A percentile compares a stretch with the other conserved stretches of the same genome.
phyloP scores from a whole-genome alignment of 2,329 filamentous ascomycete species.

The Huntiella bhutanensis region DNA sequence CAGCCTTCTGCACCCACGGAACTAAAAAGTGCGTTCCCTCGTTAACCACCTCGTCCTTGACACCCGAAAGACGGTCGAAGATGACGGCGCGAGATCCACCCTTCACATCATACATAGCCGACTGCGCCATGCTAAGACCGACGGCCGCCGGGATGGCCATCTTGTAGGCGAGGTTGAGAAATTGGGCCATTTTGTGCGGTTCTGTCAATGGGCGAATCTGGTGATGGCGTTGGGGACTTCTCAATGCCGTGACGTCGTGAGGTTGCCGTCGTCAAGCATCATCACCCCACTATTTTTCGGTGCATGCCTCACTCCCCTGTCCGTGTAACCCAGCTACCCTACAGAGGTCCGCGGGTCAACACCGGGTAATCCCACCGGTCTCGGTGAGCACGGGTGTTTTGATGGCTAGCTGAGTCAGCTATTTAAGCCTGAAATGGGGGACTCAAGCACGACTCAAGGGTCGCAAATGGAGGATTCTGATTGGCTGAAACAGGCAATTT shows the following conservation, averaged over 20 bases:
- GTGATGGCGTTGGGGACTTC: too few species aligned
- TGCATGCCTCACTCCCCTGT: too few species aligned
- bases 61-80: conserved; percentile 83
- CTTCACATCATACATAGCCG: conserved; percentile 90
- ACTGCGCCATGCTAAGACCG: conserved; percentile 47
- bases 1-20: conserved; percentile 85
- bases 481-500: conserved; percentile 10
- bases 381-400: too few species aligned
- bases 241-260: too few species aligned
- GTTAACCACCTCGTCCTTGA: conserved; percentile 80
- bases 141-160: conserved; percentile 56
- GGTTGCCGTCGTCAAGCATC: too few species aligned
- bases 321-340: too few species aligned
- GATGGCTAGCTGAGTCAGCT: too few species aligned
- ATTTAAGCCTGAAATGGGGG: too few species aligned
- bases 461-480: conserved; percentile 6
- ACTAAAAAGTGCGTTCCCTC: conserved; percentile 95
- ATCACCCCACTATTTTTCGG: too few species aligned
- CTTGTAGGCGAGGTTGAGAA: conserved; percentile 42
- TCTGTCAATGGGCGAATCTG: neutral
- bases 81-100: conserved; percentile 91
- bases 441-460: neutral
- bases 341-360: too few species aligned
- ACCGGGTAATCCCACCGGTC: too few species aligned
- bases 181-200: conserved; percentile 11